A percentile compares a stretch with the other conserved stretches of the same genome.
Evolutionary conservation across 352 stramenopile genomes (phyloP).

Genomic region (Phytophthora colocasiae): DNA sequence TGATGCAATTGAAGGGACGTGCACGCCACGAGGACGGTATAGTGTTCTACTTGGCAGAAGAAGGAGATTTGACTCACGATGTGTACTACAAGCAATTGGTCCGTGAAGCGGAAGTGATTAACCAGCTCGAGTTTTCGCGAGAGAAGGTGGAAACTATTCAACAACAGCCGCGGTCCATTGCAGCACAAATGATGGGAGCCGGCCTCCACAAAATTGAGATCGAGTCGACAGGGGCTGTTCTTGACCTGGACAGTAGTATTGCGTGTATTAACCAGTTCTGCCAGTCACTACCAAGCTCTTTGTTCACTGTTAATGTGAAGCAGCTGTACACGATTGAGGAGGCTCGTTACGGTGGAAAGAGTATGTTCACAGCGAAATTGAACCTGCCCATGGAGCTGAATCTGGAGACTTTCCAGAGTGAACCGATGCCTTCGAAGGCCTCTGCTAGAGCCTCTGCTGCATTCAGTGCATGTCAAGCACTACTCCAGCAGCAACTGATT

Average conservation of each 20-base stretch:
- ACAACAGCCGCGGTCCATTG: constrained; percentile 61
- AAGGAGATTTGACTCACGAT: constrained; percentile 51
- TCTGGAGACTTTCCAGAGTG: constrained; percentile 51
- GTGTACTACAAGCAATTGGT: constrained; percentile 59
- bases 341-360: constrained; percentile 33
- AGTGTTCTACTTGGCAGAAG: constrained; percentile 77
- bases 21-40: constrained; percentile 79
- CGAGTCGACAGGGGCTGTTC: constrained; percentile 60
- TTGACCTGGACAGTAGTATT: constrained; percentile 83
- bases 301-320: constrained; percentile 67
- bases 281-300: constrained; percentile 62
- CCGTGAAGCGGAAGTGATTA: constrained; percentile 57
- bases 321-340: constrained; percentile 60
- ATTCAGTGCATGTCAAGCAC: constrained; percentile 63
- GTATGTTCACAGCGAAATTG: constrained; percentile 61
- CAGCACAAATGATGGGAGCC: constrained; percentile 47
- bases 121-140: constrained; percentile 64
- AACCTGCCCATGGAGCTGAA: constrained; percentile 64
- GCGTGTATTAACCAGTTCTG: constrained; percentile 81
- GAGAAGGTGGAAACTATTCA: constrained; percentile 72
- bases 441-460: constrained; percentile 63
- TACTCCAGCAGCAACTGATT: constrained; percentile 58
- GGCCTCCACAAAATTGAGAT: constrained; percentile 50
- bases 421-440: constrained; percentile 61
- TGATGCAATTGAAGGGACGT: constrained; percentile 79